Evolutionary conservation across 1,139 yeast genomes (phyloP).

Genomic region (Suhomyces yuchorum): DNA sequence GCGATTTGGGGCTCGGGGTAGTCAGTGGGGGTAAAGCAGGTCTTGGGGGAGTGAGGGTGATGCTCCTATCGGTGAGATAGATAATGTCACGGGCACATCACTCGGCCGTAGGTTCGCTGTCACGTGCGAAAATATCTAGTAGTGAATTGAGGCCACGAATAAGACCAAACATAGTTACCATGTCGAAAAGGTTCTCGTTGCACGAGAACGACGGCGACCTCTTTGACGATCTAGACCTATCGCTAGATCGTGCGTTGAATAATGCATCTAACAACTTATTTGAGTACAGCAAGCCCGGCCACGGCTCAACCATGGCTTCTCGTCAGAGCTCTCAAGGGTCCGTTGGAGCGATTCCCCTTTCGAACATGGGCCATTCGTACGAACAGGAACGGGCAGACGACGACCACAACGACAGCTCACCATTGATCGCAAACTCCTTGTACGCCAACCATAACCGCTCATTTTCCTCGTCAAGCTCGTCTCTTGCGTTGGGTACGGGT

Average conservation of each 20-base stretch:
- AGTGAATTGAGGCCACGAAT: neutral
- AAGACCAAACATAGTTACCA: neutral
- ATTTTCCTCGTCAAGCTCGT: conserved; percentile 25
- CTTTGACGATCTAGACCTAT: conserved; percentile 47
- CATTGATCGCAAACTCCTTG: conserved; percentile 27
- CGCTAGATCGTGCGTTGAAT: conserved; percentile 46
- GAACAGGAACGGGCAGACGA: conserved; percentile 9
- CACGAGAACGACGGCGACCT: conserved; percentile 27
- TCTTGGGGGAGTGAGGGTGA: neutral
- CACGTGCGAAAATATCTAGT: neutral
- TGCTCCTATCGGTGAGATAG: neutral
- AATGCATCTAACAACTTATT: conserved; percentile 40
- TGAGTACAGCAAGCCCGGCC: conserved; percentile 17
- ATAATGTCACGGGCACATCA: neutral
- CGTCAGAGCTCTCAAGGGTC: conserved; percentile 32
- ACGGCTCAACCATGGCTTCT: conserved; percentile 16
- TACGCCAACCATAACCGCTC: conserved; percentile 22
- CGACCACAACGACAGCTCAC: conserved; percentile 29
- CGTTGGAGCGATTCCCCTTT: conserved; percentile 33
- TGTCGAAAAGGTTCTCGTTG: conserved; percentile 13
- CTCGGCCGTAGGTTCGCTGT: too few relatives aligned
- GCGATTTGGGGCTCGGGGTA: too few relatives aligned
- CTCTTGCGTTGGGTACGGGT: conserved; percentile 18
- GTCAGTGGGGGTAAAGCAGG: too few relatives aligned
- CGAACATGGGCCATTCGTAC: conserved; percentile 21